Conservation (phyloP, 2,329 filamentous ascomycete species). For the Aspergillus felis region DNA sequence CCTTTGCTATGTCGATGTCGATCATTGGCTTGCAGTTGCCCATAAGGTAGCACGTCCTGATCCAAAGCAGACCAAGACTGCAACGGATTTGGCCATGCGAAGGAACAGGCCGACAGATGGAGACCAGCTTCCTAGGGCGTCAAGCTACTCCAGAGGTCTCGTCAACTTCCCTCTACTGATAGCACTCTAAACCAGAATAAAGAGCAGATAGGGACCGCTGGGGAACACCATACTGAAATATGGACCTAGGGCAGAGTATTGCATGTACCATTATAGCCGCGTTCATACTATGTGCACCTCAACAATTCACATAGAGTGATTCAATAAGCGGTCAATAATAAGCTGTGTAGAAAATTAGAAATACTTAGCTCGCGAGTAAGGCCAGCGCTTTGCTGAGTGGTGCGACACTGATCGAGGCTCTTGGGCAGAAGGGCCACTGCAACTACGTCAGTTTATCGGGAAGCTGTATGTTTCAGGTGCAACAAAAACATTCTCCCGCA, state of each 20-base stretch:
- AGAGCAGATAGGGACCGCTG: not conserved
- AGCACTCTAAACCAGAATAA: not conserved
- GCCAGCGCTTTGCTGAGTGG: not conserved
- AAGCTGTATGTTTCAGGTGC: constrained; percentile 21
- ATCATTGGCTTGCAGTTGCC: not conserved
- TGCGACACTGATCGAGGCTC: not conserved
- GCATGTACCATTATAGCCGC: not conserved
- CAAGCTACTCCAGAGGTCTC: not conserved
- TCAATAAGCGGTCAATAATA: not conserved
- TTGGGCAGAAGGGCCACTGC: not conserved
- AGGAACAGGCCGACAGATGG: no score
- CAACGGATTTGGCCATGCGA: not conserved
- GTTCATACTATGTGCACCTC: not conserved
- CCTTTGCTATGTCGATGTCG: not conserved
- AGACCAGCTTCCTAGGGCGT: not conserved
- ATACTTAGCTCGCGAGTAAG: not conserved
- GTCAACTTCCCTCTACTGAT: not conserved
- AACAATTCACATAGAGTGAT: not conserved
- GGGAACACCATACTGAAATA: not conserved
- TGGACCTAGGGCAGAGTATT: not conserved
- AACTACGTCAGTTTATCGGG: constrained; percentile 18
- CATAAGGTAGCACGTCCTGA: not conserved
- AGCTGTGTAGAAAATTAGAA: not conserved
- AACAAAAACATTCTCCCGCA: constrained; percentile 15
- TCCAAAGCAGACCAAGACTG: not conserved